Evolutionary conservation across 2,329 filamentous ascomycete species (phyloP), one percentile per base, ranked within the genome.

Genomic region (Colletotrichum godetiae): DNA sequence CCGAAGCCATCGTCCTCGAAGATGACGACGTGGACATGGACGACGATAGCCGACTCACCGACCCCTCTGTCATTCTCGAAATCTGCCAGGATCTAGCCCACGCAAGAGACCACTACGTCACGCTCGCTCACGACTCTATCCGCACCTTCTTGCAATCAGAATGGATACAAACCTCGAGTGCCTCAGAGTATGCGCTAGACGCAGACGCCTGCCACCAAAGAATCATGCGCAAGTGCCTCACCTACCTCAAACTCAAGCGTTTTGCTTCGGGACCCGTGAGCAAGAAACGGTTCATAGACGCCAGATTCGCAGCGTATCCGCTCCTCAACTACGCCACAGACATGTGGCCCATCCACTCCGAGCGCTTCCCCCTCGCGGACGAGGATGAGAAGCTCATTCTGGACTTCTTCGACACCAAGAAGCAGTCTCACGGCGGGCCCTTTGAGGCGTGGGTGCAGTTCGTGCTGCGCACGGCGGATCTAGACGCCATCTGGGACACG

Each of bases 1-100:
- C 76, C 13, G 79, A 80, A 60, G 78, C 78, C 3, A 76, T 80
- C 13, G 75, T 79, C 7, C 67, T 80, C 8, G 75, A 78, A 46
- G 76, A 78, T 19, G 72, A 71, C 1, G 77, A 80, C 42, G 67
- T 55, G 6, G 42, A 67, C 19, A 76, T 80, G 8, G 76, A 80
- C 56, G 75, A 75, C 10, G 79, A 81, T 29, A 74, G 55, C 55
- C 72, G 76, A n/a, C 67, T 79, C 6, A 76, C 72, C 33, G 68
- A 78, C 31, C 75, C 72, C 4, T 24, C 75, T 2, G 46, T 70
- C 22, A 60, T 78, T 2, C 61, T 78, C 8, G 73, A 76, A 8
- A 76, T 78, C 13, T 79, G 75, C 57, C 75, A 75, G 5, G 76
- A 75, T 7, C 68, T 78, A 8, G 74, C 74, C 4, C 73, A 75